A percentile compares a stretch with the other conserved stretches of the same genome.
Conservation (phyloP, 2,329 filamentous ascomycete genomes). For the Sarocladiaceae sp. region DNA sequence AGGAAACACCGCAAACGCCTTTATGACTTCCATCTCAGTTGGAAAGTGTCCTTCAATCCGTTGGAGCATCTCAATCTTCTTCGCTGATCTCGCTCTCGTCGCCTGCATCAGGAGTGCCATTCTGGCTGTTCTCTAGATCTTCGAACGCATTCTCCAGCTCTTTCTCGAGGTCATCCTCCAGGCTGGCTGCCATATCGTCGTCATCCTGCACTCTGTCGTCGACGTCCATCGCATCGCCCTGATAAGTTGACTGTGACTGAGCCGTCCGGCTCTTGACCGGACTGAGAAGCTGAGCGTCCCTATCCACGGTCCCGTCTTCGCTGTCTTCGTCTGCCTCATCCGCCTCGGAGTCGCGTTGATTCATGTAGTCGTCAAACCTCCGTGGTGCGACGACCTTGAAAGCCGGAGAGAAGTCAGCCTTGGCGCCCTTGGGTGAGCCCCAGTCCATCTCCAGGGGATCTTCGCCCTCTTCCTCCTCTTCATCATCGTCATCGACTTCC, state of each 20-base stretch:
- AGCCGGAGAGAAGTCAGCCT: conserved; percentile 43
- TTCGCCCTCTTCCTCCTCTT: conserved; percentile 53
- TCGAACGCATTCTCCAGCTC: conserved; percentile 46
- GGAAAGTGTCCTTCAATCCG: neutral
- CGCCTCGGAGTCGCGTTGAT: conserved; percentile 40
- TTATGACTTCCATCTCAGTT: neutral
- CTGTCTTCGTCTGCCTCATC: conserved; percentile 42
- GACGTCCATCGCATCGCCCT: conserved; percentile 25
- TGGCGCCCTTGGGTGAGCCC: conserved; percentile 32
- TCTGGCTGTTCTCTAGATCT: conserved; percentile 27
- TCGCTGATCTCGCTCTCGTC: conserved; percentile 65
- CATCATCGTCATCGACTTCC: conserved; percentile 48
- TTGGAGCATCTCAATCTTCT: conserved; percentile 52
- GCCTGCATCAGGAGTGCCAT: conserved; percentile 41
- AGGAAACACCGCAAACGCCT: neutral
- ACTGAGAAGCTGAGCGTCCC: conserved; percentile 49
- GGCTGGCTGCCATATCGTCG: conserved; percentile 21
- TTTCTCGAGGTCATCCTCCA: conserved; percentile 41
- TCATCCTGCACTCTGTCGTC: conserved; percentile 19
- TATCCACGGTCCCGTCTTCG: conserved; percentile 43
- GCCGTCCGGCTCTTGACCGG: conserved; percentile 38
- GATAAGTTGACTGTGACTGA: conserved; percentile 20
- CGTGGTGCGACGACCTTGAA: conserved; percentile 36
- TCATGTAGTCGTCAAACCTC: conserved; percentile 51
- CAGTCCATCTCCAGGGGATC: conserved; percentile 56